Evolutionary conservation across 306 rosid genomes (phyloP), one percentile per base, ranked within the genome.

Genomic region (Oxytropis ochrocephala): DNA sequence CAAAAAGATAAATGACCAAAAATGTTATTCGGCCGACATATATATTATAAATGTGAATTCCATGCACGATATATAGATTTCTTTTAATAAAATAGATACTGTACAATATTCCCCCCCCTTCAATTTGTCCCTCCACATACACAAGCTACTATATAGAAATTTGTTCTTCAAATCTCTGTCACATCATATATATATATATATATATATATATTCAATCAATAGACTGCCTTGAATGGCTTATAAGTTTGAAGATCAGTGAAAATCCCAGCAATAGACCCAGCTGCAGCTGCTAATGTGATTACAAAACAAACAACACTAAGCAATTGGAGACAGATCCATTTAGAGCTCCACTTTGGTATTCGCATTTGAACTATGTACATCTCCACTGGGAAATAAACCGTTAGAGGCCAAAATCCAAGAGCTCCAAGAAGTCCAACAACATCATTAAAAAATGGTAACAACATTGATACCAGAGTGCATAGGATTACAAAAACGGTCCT

Each of bases 331-430:
- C 88, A 81, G 1, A 85, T 75, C 96, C 96, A 90, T 63, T 55
- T 82, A 5, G 84, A 48, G 73, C 91, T 81, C 96, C 93, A 87
- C 73, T 80, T 87, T 30, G 83, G 86, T 30, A 87, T 83, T 74
- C 38, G 78, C 85, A 78, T 87, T 32, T 90, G 96, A 36, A 0
- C 35, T 32, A 90, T 90, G 55, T 83, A 90, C 96, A 90, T 87
- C 53, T 90, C 89, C 69, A 90, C 96, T 0, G 96, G 96, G 77
- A 87, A 87, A 78, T 80, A 90, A 29, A 90, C 95, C 0, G 91
- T 87, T 0, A 85, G 78, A 1, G 96, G 96, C 96, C 96, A 90
- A 70, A 90, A 90, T 7, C 89, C 96, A 13, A 90, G 49, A 5
- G 96, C 95, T 6, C 96, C 96, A 29, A 90, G 88, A 54, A 90